Percentiles rank a stretch among this genome's conserved stretches.
These are phyloP conservation scores for Suaeda aralocaspica DNA, from an alignment of 148 eudicot genomes.

Conservation along the genomic window DNA sequence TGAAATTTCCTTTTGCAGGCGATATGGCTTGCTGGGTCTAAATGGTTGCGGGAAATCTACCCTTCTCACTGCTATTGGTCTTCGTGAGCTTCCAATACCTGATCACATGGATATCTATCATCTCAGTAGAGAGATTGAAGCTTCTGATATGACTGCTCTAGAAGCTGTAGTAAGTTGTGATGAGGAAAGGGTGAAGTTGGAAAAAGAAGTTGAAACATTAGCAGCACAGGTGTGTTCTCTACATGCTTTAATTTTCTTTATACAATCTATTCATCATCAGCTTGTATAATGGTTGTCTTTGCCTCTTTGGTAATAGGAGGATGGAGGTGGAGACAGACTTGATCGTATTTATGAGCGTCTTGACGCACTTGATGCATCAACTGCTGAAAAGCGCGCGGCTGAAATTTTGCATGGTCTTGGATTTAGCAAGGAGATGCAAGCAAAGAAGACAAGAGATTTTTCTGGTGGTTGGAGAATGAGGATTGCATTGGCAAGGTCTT, in stretches of 20 bases:
- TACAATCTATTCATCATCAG: neutral
- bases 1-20: slow-evolving; percentile 37
- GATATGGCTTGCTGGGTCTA: slow-evolving; percentile 93
- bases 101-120: slow-evolving; percentile 98
- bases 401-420: slow-evolving; percentile 96
- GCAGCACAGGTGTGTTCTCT: slow-evolving; percentile 56
- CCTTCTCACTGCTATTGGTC: slow-evolving; percentile 82
- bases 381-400: slow-evolving; percentile 98
- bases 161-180: slow-evolving; percentile 85
- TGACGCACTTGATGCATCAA: slow-evolving; percentile 87
- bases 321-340: slow-evolving; percentile 92
- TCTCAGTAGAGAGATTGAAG: slow-evolving; percentile 89
- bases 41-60: slow-evolving; percentile 99
- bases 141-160: slow-evolving; percentile 94
- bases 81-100: slow-evolving; percentile 94
- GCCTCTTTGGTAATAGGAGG: slow-evolving; percentile 54
- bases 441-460: slow-evolving; percentile 85
- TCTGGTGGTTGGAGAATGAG: slow-evolving; percentile 99
- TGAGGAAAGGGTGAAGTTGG: slow-evolving; percentile 77
- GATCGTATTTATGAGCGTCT: slow-evolving; percentile 93
- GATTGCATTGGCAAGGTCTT: slow-evolving; percentile 91
- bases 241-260: neutral
- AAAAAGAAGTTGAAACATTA: slow-evolving; percentile 81
- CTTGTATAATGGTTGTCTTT: neutral
- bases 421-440: slow-evolving; percentile 82